A percentile compares a stretch with the other conserved stretches of the same genome.
Evolutionary conservation across 176 grass and related monocot genomes (phyloP).

Genomic region (Coix lacrymajobi): DNA sequence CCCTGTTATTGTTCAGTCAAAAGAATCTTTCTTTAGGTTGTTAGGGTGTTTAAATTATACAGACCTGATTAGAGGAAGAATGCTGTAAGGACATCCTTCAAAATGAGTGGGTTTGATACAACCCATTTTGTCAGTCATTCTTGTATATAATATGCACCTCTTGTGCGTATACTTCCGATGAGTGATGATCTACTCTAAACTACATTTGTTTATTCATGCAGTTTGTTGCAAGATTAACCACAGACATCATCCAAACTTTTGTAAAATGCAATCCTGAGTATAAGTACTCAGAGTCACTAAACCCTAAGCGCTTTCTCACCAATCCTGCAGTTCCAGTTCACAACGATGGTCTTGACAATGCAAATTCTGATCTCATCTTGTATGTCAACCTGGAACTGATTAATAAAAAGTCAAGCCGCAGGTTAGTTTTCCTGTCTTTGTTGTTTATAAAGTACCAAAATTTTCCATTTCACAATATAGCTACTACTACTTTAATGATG

Average conservation of each 20-base stretch:
- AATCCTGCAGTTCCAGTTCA: constrained; percentile 65
- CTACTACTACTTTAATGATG: neutral
- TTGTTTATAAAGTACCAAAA: neutral
- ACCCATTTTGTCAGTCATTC: constrained; percentile 10
- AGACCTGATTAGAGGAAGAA: neutral
- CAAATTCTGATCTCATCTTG: constrained; percentile 88
- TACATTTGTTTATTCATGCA: constrained; percentile 40
- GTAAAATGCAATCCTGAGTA: constrained; percentile 73
- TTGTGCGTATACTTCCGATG: neutral
- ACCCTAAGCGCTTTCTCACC: constrained; percentile 84
- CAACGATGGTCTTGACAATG: constrained; percentile 90
- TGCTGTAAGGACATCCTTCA: constrained; percentile 5
- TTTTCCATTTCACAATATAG: neutral
- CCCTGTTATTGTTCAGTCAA: neutral
- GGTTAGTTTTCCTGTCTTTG: constrained; percentile 48
- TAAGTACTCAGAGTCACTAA: constrained; percentile 73
- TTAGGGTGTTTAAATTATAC: neutral
- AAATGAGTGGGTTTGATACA: neutral
- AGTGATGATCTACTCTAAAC: constrained; percentile 25
- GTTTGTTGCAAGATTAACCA: constrained; percentile 81
- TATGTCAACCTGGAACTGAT: constrained; percentile 84
- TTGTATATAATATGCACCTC: constrained; percentile 14
- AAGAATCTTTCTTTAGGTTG: neutral
- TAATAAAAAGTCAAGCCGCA: constrained; percentile 55
- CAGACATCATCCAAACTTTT: constrained; percentile 71